Evolutionary conservation across 2,329 filamentous ascomycete species (phyloP).

Genomic region (Xylariaceae sp.): DNA sequence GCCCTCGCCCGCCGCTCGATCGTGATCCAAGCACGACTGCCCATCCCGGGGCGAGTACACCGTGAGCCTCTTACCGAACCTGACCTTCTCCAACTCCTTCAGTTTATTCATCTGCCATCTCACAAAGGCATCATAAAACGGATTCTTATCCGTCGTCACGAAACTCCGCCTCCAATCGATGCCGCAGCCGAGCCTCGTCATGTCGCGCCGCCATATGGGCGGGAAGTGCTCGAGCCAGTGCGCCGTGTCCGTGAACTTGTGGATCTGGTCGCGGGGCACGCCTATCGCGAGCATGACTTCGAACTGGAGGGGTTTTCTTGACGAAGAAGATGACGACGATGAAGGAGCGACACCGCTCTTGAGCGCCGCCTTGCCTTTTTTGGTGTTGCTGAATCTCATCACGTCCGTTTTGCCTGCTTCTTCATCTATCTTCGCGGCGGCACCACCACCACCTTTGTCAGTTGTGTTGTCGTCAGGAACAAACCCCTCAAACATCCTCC

Average conservation of each 20-base stretch:
- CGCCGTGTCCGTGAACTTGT: background rate
- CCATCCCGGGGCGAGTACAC: slow-evolving; percentile 87
- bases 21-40: slow-evolving; percentile 83
- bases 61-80: slow-evolving; percentile 87
- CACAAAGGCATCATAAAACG: slow-evolving; percentile 90
- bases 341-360: too few species aligned
- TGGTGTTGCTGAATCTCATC: slow-evolving; percentile 93
- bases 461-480: slow-evolving; percentile 30
- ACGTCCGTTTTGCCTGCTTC: slow-evolving; percentile 83
- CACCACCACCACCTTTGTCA: background rate
- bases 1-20: slow-evolving; percentile 73
- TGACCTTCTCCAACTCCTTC: slow-evolving; percentile 84
- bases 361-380: too few species aligned
- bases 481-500: slow-evolving; percentile 76
- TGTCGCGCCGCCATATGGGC: background rate
- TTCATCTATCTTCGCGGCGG: slow-evolving; percentile 77
- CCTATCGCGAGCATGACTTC: slow-evolving; percentile 87
- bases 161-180: slow-evolving; percentile 64
- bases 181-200: background rate
- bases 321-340: too few species aligned
- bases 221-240: background rate
- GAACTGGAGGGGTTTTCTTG: too few species aligned
- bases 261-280: slow-evolving; percentile 48
- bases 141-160: slow-evolving; percentile 94
- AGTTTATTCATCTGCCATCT: slow-evolving; percentile 96